Evolutionary conservation across 1,139 yeast genomes (phyloP).

Genomic region (Sugiyamaella sp.): DNA sequence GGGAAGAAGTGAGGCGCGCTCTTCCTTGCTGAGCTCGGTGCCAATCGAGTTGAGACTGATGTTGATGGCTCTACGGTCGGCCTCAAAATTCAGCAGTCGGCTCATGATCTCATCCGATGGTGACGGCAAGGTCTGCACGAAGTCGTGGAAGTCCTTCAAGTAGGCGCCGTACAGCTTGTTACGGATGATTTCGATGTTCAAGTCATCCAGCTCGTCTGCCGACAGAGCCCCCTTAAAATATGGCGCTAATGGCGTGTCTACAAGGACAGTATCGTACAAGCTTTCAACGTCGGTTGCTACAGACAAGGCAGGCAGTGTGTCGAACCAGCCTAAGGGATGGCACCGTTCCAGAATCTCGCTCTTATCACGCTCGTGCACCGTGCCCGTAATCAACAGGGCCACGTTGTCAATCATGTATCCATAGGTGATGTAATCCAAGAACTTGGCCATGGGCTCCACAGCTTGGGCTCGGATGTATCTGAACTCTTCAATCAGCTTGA

Average conservation of each 20-base stretch:
- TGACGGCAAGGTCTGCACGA: constrained; percentile 62
- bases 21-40: constrained; percentile 72
- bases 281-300: constrained; percentile 95
- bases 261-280: constrained; percentile 88
- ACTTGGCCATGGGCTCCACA: constrained; percentile 73
- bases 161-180: constrained; percentile 91
- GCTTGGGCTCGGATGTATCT: constrained; percentile 84
- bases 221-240: constrained; percentile 89
- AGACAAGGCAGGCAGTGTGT: constrained; percentile 90
- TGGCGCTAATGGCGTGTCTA: constrained; percentile 97
- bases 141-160: constrained; percentile 79
- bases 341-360: constrained; percentile 84
- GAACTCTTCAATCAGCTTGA: constrained; percentile 79
- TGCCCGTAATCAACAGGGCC: constrained; percentile 93
- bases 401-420: constrained; percentile 99
- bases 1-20: constrained; percentile 73
- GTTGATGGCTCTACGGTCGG: constrained; percentile 92
- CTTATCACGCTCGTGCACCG: constrained; percentile 91
- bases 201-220: constrained; percentile 94
- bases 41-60: constrained; percentile 88
- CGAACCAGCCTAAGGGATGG: constrained; percentile 98
- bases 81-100: constrained; percentile 80
- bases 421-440: constrained; percentile 88
- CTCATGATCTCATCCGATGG: constrained; percentile 87
- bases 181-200: constrained; percentile 92